Evolutionary conservation across 495 filamentous ascomycete genomes (phyloP), one percentile per base, ranked within the genome.

Genomic region (Hyaloscypha variabilis): DNA sequence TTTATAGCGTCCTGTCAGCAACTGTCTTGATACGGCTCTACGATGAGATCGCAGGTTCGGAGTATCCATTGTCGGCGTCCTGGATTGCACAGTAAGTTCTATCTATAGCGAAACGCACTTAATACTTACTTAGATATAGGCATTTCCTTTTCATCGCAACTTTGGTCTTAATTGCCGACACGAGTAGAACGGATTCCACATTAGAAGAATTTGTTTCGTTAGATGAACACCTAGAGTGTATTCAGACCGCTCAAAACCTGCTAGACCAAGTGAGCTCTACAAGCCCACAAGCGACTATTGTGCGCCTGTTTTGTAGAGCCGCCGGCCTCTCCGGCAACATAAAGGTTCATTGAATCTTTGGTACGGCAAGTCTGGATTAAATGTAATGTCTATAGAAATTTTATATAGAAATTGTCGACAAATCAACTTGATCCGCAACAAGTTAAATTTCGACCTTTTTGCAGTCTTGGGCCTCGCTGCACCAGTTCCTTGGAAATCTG

Each of bases 371-470:
- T n/a, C n/a, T n/a, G n/a, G n/a, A n/a, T n/a, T n/a, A n/a, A n/a
- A n/a, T n/a, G n/a, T n/a, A n/a, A n/a, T n/a, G n/a, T n/a, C n/a
- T n/a, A n/a, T n/a, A n/a, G n/a, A n/a, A n/a, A n/a, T n/a, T n/a
- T n/a, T n/a, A n/a, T n/a, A n/a, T n/a, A n/a, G n/a, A n/a, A n/a
- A n/a, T n/a, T n/a, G 31, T 36, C 31, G 31, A 36, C 31, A 36
- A 36, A 36, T 36, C 31, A 36, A 36, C 31, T 36, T 36, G 31
- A 36, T 36, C 31, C 31, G 51, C 60, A 61, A 61, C 24, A 63
- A 63, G 51, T 42, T 63, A 63, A 21, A 63, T 63, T 63, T 54
- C 25, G 60, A 54, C 25, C 23, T n/a, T 23, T 53, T 53, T 19
- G n/a, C 8, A 63, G 25, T 52, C 26, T 53, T 36, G 31, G 31